These are phyloP conservation scores for Ramaria sp. DNA, from an alignment of 768 basidiomycete species.

Conservation along the genomic window DNA sequence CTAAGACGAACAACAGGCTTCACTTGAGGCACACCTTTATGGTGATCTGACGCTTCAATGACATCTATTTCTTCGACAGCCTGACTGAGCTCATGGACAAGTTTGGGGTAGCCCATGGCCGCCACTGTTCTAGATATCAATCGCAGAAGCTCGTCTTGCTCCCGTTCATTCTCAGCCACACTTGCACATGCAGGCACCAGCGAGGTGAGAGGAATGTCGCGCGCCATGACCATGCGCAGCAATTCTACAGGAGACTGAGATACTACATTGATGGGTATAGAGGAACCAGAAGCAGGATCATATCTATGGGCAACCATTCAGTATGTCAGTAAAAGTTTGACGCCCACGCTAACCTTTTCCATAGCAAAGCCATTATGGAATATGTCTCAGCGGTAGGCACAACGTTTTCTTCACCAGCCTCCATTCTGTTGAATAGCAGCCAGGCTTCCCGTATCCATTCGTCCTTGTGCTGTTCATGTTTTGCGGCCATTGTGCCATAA, in stretches of 20 bases:
- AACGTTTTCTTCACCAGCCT: slow-evolving; percentile 34
- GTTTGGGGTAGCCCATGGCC: slow-evolving; percentile 34
- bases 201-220: slow-evolving; percentile 35
- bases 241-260: slow-evolving; percentile 19
- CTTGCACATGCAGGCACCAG: slow-evolving; percentile 43
- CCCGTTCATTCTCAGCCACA: slow-evolving; percentile 39
- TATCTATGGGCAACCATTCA: slow-evolving; percentile 22
- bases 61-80: slow-evolving; percentile 33
- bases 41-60: slow-evolving; percentile 26
- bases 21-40: slow-evolving; percentile 47
- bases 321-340: neutral
- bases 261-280: neutral
- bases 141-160: slow-evolving; percentile 31
- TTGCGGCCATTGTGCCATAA: slow-evolving; percentile 46
- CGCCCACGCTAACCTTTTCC: slow-evolving; percentile 33
- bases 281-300: slow-evolving; percentile 22
- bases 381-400: slow-evolving; percentile 50
- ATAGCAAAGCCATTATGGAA: slow-evolving; percentile 54
- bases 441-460: slow-evolving; percentile 57
- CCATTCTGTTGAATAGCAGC: slow-evolving; percentile 48
- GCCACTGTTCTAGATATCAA: slow-evolving; percentile 50
- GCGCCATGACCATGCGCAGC: slow-evolving; percentile 34
- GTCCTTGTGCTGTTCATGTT: slow-evolving; percentile 32
- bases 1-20: slow-evolving; percentile 42
- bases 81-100: slow-evolving; percentile 48